Evolutionary conservation across 805 yeast genomes (phyloP).

Genomic region (Nakazawaea peltata): DNA sequence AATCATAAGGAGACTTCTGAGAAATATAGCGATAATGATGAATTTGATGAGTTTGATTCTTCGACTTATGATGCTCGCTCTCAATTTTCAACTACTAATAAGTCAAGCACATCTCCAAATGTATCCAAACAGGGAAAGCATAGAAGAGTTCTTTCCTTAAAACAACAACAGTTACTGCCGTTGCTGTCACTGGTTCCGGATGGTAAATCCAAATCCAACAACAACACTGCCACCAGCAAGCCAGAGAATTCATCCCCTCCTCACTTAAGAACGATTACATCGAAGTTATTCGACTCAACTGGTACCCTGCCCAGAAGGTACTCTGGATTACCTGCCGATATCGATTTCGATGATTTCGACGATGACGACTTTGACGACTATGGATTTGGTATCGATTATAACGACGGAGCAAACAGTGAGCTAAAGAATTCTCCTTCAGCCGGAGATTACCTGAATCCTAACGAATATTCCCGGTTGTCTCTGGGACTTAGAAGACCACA

Average conservation of each 20-base stretch:
- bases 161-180: too few relatives aligned
- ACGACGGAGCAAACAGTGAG: not conserved
- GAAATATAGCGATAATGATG: slow-evolving; percentile 5
- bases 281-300: slow-evolving; percentile 63
- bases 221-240: too few relatives aligned
- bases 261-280: slow-evolving; percentile 58
- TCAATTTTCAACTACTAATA: slow-evolving; percentile 6
- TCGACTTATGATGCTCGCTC: slow-evolving; percentile 8
- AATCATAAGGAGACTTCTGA: too few relatives aligned
- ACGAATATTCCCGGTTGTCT: too few relatives aligned
- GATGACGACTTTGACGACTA: slow-evolving; percentile 24
- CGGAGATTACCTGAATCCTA: not conserved
- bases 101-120: slow-evolving; percentile 4
- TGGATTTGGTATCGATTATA: not conserved
- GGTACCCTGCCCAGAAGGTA: slow-evolving; percentile 68
- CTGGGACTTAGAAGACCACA: too few relatives aligned
- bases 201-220: too few relatives aligned
- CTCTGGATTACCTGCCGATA: slow-evolving; percentile 38
- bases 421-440: too few relatives aligned
- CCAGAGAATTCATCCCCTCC: too few relatives aligned
- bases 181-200: too few relatives aligned
- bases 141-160: slow-evolving; percentile 9
- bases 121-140: too few relatives aligned
- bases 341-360: slow-evolving; percentile 45
- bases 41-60: slow-evolving; percentile 7